Percentiles rank a stretch among this genome's conserved stretches.
phyloP scores from a whole-genome alignment of 768 basidiomycete genomes.

The Leccinum broughii region DNA sequence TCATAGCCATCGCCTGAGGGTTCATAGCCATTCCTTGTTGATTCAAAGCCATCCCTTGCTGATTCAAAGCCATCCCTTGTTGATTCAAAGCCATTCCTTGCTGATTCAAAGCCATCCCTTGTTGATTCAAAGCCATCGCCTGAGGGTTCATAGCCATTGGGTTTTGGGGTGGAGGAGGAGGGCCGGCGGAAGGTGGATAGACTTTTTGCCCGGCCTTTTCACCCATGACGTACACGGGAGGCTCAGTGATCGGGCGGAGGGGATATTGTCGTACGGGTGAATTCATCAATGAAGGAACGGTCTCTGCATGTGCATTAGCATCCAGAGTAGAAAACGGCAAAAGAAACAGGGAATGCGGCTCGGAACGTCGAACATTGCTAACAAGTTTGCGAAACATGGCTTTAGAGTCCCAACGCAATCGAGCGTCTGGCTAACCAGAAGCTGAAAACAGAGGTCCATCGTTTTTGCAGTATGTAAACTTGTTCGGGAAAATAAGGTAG shows the following conservation, averaged over 20 bases:
- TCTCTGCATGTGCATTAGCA: constrained; percentile 42
- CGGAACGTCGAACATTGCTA: not conserved
- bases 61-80: constrained; percentile 25
- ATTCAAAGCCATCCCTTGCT: constrained; percentile 24
- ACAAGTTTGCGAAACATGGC: not conserved
- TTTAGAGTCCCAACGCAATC: not conserved
- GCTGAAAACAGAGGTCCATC: not conserved
- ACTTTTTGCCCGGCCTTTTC: constrained; percentile 75
- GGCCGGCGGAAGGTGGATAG: constrained; percentile 34
- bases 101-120: constrained; percentile 22
- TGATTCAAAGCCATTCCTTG: constrained; percentile 22
- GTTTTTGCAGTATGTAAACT: not conserved
- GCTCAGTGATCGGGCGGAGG: constrained; percentile 64
- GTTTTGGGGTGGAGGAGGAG: constrained; percentile 34
- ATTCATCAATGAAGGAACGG: constrained; percentile 55
- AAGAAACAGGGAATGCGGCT: not conserved
- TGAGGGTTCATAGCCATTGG: constrained; percentile 29
- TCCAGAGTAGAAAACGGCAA: constrained; percentile 14
- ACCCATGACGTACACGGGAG: constrained; percentile 67
- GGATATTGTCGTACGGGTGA: constrained; percentile 73
- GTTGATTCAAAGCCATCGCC: constrained; percentile 25
- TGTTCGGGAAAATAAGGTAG: constrained; percentile 7
- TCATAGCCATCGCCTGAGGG: constrained; percentile 27
- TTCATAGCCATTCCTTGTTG: constrained; percentile 28
- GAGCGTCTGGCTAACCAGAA: not conserved